phyloP scores from a whole-genome alignment of 2,329 filamentous ascomycete genomes.

The Xenosphaeropsis pyriputrescens region DNA sequence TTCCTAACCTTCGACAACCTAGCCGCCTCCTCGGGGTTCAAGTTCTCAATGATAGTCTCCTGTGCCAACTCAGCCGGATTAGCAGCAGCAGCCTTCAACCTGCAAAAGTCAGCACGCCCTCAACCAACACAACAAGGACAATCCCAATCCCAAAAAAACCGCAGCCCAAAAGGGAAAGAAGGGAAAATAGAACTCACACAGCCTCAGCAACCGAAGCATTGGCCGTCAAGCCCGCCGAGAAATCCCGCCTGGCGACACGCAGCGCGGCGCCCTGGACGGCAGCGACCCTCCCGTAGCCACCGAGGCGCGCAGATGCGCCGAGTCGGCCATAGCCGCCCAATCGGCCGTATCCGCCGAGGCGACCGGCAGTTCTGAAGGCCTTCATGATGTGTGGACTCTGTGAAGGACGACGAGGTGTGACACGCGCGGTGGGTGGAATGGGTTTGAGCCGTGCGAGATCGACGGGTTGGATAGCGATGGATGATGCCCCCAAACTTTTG shows the following conservation, averaged over 20 bases:
- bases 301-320: not conserved
- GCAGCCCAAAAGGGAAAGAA: not conserved
- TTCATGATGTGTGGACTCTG: not conserved
- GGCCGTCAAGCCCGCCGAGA: not conserved
- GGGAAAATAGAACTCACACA: not conserved
- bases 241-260: not conserved
- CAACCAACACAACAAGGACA: not conserved
- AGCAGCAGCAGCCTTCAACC: constrained; percentile 1
- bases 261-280: not conserved
- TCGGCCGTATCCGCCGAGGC: not conserved
- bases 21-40: constrained; percentile 53
- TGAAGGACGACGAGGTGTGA: too few relatives aligned
- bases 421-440: too few relatives aligned
- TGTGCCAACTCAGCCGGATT: constrained; percentile 12
- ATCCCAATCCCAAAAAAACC: not conserved
- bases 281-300: not conserved
- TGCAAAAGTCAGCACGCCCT: too few relatives aligned
- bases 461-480: too few relatives aligned
- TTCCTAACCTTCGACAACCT: constrained; percentile 77
- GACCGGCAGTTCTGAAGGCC: not conserved
- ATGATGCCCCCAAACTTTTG: too few relatives aligned
- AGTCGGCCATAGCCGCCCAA: not conserved
- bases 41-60: constrained; percentile 12
- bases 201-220: constrained; percentile 1
- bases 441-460: too few relatives aligned